Base-by-base conservation (phyloP, 2,329 filamentous ascomycete genomes). In the Xylariomycetidae sp. region DNA sequence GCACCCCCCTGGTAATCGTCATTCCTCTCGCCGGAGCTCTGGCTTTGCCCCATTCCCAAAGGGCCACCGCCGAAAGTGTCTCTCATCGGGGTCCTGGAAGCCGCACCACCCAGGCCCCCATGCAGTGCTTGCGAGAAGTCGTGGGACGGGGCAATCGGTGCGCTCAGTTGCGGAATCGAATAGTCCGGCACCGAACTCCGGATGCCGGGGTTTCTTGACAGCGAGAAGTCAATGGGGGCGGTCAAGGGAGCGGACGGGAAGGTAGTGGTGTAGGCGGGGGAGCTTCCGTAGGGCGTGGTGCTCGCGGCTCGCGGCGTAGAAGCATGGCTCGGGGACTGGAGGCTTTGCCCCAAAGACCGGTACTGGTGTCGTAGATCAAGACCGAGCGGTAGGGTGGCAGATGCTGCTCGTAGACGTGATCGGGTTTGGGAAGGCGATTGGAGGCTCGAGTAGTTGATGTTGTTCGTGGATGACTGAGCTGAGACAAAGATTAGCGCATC, bases 161-260 rank as follows among this genome's bases (percentile, higher is more conserved):
- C 69, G 46, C 67, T 72, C 58, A 76, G 61, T 47, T 75, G 72
- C 3, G 71, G 62, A 48, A 72, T 67, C 10, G 64, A 64, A 49
- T 73, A 74, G 34, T 74, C 69, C 14, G 54, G 56, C 19, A 59
- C 55, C 48, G 39, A 55, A 39, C 37, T 49, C 31, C 57, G 51
- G 33, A 61, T 54, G 19, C 52, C 54, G 10, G 63, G 59, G 4
- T 65, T 67, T 25, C 67, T 56, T 2, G 69, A 61, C 10, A 71
- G 53, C 3, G 67, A 61, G 43, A 70, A 74, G 32, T 75, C 70
- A 40, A 72, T 61, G 1, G 72, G 72, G 1, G 72, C 68, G 4
- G 68, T 67, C 10, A 76, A 57, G 1, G 74, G 71, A 5, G 72
- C 69, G 5, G 71, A 70, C 2, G 72, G 63, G 44, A 71, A 75